Base-by-base conservation (phyloP, 345 rosid species). In the Eucalyptus regnans region DNA sequence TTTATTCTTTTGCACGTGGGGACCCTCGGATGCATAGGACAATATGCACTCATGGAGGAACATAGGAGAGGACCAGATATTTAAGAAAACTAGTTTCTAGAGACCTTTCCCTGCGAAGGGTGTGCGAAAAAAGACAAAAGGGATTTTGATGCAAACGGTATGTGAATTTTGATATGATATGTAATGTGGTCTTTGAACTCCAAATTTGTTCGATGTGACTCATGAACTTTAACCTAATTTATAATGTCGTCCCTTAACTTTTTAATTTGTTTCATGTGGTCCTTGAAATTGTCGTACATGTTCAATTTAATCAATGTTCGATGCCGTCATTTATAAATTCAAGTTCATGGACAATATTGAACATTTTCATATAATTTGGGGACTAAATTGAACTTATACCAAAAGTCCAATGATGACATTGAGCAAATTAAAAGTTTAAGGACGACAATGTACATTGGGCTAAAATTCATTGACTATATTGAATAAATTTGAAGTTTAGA, bases 311-410 rank as follows among this genome's bases (percentile, higher is more conserved):
- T 56, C 8, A 56, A 56, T 56, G 7, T 56, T 56, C 6, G 1
- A 23, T 56, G 1, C 12, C 29, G 1, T 56, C 13, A 22, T 56
- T 56, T 25, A 56, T 56, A 22, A 56, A 56, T 20, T 54, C 5
- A 56, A 56, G 0, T 56, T 23, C 0, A 23, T 0, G 13, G 7
- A 56, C 12, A 56, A 56, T 56, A 9, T 56, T 56, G 3, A 23
- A 56, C 6, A 56, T 4, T 23, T 56, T 23, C 1, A 4, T 56
- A 56, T 9, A 23, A 1, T 9, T 56, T 3, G 1, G 0, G 0
- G 58, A 56, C 3, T 9, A 9, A 56, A 56, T 22, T 9, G 6
- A 56, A 23, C 6, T 23, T 56, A 10, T 56, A 56, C 3, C 12
- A 23, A 56, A 56, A 56, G 12, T 56, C 29, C 13, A 9, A 56